Conservation (phyloP, 768 basidiomycete species). For the Serendipita sp. region DNA sequence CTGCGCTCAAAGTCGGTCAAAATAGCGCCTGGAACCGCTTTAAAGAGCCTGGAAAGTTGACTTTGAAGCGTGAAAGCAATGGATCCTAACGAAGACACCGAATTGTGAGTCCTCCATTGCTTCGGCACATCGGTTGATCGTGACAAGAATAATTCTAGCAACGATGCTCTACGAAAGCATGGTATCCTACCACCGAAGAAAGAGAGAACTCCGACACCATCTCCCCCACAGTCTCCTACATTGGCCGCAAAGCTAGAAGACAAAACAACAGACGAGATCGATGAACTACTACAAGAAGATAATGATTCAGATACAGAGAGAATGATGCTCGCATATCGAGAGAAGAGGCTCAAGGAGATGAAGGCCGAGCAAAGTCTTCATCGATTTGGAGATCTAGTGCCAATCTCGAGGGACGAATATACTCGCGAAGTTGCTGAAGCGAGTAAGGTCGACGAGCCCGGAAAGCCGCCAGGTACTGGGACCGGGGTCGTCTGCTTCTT, state of each 20-base stretch:
- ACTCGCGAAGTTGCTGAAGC: conserved; percentile 91
- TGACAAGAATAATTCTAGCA: conserved; percentile 33
- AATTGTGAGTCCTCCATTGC: conserved; percentile 51
- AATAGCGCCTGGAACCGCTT: too few relatives aligned
- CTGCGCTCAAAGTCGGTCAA: too few relatives aligned
- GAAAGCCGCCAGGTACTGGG: conserved; percentile 39
- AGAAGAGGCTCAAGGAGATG: conserved; percentile 50
- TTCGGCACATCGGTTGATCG: neutral
- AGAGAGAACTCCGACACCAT: conserved; percentile 54
- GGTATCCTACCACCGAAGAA: conserved; percentile 75
- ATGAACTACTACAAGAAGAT: conserved; percentile 55
- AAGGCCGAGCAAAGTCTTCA: conserved; percentile 38
- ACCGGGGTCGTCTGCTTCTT: conserved; percentile 90
- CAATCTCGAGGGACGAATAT: conserved; percentile 86
- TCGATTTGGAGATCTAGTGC: conserved; percentile 71
- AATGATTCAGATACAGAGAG: conserved; percentile 63
- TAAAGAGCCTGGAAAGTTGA: too few relatives aligned
- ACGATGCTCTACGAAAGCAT: conserved; percentile 83
- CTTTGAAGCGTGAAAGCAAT: conserved; percentile 15
- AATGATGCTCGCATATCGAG: conserved; percentile 47
- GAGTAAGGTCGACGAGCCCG: conserved; percentile 52
- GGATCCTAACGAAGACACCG: conserved; percentile 85
- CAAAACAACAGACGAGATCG: conserved; percentile 44
- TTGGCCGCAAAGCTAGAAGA: conserved; percentile 53
- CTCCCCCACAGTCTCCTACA: conserved; percentile 62